Conservation (phyloP, 139 green algal species). For the Trebouxia sp. region DNA sequence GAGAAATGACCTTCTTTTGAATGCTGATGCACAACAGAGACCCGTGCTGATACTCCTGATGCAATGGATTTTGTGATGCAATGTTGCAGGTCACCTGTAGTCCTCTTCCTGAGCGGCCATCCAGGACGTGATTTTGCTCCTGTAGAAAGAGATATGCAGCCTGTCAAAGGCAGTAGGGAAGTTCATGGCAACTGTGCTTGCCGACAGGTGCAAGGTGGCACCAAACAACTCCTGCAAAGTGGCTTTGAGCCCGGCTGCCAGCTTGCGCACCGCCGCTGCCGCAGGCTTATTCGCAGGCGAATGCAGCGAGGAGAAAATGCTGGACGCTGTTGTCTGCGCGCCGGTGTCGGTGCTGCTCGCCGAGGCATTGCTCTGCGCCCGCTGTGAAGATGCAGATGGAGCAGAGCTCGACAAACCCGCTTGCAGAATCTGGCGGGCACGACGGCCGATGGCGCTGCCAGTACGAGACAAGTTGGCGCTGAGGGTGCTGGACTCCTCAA, state of each 20-base stretch:
- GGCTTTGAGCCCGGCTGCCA: conserved; percentile 52
- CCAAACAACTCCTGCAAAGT: conserved; percentile 52
- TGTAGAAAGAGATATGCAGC: conserved; percentile 73
- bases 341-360: conserved; percentile 8
- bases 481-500: conserved; percentile 3
- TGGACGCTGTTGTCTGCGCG: not conserved
- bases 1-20: not conserved
- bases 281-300: not conserved
- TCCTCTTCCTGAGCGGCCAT: conserved; percentile 79
- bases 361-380: conserved; percentile 4
- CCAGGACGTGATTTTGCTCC: conserved; percentile 78
- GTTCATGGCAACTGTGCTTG: conserved; percentile 39
- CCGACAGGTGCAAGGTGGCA: conserved; percentile 58
- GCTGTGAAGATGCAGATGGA: not conserved
- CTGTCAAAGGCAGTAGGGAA: conserved; percentile 63
- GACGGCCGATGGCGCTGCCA: not conserved
- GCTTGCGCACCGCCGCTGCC: conserved; percentile 36
- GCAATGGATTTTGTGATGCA: not conserved
- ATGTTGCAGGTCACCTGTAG: conserved; percentile 38
- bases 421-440: conserved; percentile 8
- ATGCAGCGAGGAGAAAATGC: conserved; percentile 2
- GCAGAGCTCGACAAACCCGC: not conserved
- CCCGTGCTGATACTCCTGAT: too few relatives aligned
- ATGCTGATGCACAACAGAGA: not conserved
- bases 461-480: not conserved